Percentiles rank a stretch among this genome's conserved stretches.
Conservation (phyloP, 2,329 filamentous ascomycete species). For the Truncatella angustata region DNA sequence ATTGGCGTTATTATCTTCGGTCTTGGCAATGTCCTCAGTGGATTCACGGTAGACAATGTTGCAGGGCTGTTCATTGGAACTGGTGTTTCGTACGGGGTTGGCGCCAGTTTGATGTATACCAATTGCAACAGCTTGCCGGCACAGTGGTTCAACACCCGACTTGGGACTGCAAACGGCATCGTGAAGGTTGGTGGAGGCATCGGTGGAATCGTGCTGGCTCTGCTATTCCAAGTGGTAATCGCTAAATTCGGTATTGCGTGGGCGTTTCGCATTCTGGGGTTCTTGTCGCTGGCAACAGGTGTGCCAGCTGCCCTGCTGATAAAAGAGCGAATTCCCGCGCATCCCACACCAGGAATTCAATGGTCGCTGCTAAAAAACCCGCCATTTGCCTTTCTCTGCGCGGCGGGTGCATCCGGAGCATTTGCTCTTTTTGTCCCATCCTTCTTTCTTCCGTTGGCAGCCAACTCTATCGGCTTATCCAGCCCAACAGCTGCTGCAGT, state of each 20-base stretch:
- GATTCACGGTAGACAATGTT: background rate
- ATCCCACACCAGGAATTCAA: background rate
- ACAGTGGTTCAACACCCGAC: constrained; percentile 14
- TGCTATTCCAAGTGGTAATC: constrained; percentile 11
- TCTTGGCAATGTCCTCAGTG: background rate
- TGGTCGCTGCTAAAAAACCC: background rate
- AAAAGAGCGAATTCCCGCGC: constrained; percentile 10
- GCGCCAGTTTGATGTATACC: constrained; percentile 13
- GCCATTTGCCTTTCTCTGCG: background rate
- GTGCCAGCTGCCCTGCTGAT: constrained; percentile 11
- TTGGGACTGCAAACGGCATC: constrained; percentile 14
- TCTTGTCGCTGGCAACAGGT: constrained; percentile 12
- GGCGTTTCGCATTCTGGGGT: constrained; percentile 14
- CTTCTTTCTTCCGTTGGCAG: constrained; percentile 26
- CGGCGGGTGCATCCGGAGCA: background rate
- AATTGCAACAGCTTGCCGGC: constrained; percentile 13
- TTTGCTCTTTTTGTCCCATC: background rate
- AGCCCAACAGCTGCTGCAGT: background rate
- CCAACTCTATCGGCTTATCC: background rate
- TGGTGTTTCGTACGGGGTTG: constrained; percentile 12
- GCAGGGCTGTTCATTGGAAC: background rate
- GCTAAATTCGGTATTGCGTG: constrained; percentile 13
- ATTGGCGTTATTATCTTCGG: too few species aligned
- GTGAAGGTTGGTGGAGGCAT: constrained; percentile 15
- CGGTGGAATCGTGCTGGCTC: constrained; percentile 15